A percentile compares a stretch with the other conserved stretches of the same genome.
Evolutionary conservation across 192 early-diverging fungal genomes (phyloP).

Genomic region (Paraglomus brasilianum): DNA sequence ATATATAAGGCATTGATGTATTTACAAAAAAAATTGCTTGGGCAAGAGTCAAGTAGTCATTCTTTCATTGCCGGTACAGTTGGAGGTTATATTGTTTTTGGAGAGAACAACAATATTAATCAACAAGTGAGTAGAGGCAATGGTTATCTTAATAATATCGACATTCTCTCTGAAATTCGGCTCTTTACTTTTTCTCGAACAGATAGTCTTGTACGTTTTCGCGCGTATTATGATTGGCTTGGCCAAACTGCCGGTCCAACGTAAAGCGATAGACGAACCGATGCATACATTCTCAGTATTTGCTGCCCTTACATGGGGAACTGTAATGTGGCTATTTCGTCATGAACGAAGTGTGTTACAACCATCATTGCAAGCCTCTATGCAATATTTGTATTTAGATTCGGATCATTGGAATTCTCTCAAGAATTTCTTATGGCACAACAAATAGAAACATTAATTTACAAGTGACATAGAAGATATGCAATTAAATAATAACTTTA

Average conservation of each 20-base stretch:
- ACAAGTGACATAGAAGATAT: too few species aligned
- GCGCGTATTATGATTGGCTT: constrained; percentile 87
- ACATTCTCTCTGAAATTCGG: not conserved
- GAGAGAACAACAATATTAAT: constrained; percentile 93
- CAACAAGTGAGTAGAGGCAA: constrained; percentile 67
- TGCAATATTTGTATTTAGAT: constrained; percentile 94
- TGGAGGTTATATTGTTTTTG: constrained; percentile 93
- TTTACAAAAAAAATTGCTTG: constrained; percentile 66
- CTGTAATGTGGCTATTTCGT: constrained; percentile 94
- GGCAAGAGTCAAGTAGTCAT: constrained; percentile 75
- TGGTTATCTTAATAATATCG: not conserved
- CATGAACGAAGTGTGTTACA: constrained; percentile 86
- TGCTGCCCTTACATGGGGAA: constrained; percentile 91
- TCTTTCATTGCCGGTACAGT: constrained; percentile 88
- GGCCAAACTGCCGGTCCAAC: constrained; percentile 78
- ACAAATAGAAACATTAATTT: constrained; percentile 53
- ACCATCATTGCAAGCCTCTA: constrained; percentile 87
- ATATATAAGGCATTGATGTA: constrained; percentile 93
- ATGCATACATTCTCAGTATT: constrained; percentile 83
- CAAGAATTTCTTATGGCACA: constrained; percentile 78
- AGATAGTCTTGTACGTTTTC: constrained; percentile 94
- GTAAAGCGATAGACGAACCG: constrained; percentile 68
- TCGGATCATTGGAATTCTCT: constrained; percentile 77
- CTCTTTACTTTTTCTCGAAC: constrained; percentile 8
- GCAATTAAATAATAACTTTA: too few species aligned